Conservation (phyloP, 2,329 filamentous ascomycete genomes). For the Botrytis tulipae region DNA sequence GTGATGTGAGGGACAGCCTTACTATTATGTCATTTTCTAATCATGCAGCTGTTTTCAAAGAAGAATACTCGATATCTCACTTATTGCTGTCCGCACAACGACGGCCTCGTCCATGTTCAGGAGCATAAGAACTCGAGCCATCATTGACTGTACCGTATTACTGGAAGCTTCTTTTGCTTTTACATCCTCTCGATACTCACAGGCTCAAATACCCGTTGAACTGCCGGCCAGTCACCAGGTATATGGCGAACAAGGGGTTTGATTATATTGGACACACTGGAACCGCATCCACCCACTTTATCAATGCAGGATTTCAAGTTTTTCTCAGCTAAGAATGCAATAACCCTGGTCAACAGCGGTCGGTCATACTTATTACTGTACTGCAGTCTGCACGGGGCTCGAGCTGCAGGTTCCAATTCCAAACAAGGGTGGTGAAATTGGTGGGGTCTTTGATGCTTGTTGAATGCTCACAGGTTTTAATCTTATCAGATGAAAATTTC, state of each 20-base stretch:
- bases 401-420: background rate
- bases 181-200: background rate
- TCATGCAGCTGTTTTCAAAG: background rate
- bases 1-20: background rate
- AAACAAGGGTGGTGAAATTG: conserved; percentile 7
- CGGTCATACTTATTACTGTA: background rate
- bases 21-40: background rate
- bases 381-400: background rate
- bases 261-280: background rate
- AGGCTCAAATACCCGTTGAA: background rate
- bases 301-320: conserved; percentile 7
- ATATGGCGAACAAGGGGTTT: background rate
- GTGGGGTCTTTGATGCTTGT: background rate
- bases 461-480: background rate
- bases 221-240: background rate
- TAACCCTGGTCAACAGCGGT: conserved; percentile 3
- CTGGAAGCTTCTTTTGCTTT: background rate
- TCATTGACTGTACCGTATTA: background rate
- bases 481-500: conserved; percentile 22
- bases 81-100: background rate
- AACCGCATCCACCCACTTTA: conserved; percentile 4
- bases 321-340: conserved; percentile 9
- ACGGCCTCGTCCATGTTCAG: background rate
- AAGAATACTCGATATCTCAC: background rate
- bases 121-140: background rate